Percentiles rank a stretch among this genome's conserved stretches.
These are phyloP conservation scores for Cucumis hystrix DNA, from an alignment of 306 rosid genomes.

Conservation along the genomic window DNA sequence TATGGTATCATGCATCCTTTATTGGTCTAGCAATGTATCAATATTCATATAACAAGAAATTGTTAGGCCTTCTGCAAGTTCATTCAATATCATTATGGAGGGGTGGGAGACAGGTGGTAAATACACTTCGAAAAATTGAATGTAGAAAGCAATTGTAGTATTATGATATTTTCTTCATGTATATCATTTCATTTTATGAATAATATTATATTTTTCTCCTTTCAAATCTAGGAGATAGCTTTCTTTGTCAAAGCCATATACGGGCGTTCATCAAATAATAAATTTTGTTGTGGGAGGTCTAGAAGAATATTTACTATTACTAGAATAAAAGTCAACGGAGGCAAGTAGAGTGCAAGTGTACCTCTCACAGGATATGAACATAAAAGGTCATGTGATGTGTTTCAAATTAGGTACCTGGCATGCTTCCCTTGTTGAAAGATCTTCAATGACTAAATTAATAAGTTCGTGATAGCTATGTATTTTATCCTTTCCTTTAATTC, in stretches of 20 bases:
- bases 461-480: neutral
- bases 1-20: neutral
- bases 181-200: neutral
- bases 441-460: neutral
- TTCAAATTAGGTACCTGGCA: neutral
- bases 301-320: neutral
- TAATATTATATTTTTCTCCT: neutral
- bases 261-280: neutral
- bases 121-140: neutral
- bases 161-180: neutral
- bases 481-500: neutral
- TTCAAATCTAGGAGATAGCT: neutral
- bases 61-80: neutral
- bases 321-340: neutral
- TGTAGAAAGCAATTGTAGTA: neutral
- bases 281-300: neutral
- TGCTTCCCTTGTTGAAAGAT: neutral
- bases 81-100: neutral
- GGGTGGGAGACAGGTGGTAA: neutral
- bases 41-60: neutral
- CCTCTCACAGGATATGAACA: neutral
- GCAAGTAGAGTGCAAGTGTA: neutral
- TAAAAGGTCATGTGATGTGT: neutral
- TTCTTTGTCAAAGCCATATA: neutral
- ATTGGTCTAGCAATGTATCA: neutral